Evolutionary conservation across 352 stramenopile species (phyloP), one percentile per base, ranked within the genome.

Genomic region (Pythium brassicae): DNA sequence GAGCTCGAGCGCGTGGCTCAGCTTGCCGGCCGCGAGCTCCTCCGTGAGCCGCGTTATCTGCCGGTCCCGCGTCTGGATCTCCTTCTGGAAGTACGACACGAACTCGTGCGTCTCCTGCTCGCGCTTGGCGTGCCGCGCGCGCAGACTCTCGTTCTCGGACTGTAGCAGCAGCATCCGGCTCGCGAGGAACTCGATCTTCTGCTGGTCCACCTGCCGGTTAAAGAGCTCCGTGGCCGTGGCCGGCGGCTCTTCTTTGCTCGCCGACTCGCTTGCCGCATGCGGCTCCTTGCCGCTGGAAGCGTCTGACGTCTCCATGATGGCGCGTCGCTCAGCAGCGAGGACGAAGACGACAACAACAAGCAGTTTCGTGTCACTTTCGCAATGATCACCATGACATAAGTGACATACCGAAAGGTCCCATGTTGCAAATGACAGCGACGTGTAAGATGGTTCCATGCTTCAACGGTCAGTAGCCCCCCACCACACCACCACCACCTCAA

Each of bases 81-180:
- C 84, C 51, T 89, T 83, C 60, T 98, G 90, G 63, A 98, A 97
- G 69, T 98, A 98, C 8, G 86, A 78, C 23, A 98, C 90, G 44
- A 98, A 97, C 69, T 98, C 92, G 63, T 97, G 87, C 12, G 89
- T 97, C 66, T 98, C 89, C 62, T 95, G 91, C 61, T 97, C 89
- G 23, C 76, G 77, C 70, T 95, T 96, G 35, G 85, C 76, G 46
- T 96, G 86, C 10, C 86, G 71, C 12, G 73, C 73, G 43, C 85
- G 78, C 22, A 97, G 57, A 6, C 65, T 70, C 47, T 93, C 84
- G 60, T 96, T 95, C 66, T 96, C 81, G 9, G 69, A 63, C 53
- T 89, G 75, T 34, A 94, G 57, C 26, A 87, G 67, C 5, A 76
- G 57, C 34, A 93, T 66, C 25, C 81, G 82, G 17, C 66, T 71